Percentiles rank a stretch among this genome's conserved stretches.
These are phyloP conservation scores for Suillus bovinus DNA, from an alignment of 768 basidiomycete species.

Conservation along the genomic window DNA sequence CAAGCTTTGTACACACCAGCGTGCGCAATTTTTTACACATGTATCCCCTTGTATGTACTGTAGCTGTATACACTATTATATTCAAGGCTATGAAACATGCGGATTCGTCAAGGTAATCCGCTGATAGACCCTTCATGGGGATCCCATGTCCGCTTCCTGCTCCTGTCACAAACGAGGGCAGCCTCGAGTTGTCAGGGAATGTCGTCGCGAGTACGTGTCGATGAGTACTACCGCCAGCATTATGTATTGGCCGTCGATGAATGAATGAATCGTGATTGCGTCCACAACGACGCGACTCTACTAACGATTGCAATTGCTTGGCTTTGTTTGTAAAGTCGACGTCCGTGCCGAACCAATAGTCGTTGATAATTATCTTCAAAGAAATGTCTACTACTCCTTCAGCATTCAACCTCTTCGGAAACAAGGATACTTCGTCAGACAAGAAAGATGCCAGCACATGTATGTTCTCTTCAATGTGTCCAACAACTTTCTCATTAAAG, in stretches of 20 bases:
- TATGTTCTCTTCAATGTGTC: not conserved
- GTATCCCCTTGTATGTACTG: not conserved
- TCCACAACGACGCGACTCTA: too few species aligned
- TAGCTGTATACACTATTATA: not conserved
- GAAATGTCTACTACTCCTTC: conserved; percentile 5
- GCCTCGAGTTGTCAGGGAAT: not conserved
- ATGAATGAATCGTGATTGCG: not conserved
- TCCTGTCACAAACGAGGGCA: not conserved
- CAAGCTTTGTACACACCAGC: conserved; percentile 30
- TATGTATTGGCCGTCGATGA: too few species aligned
- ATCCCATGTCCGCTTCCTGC: not conserved
- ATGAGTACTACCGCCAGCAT: too few species aligned
- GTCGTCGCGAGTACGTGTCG: not conserved
- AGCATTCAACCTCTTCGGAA: conserved; percentile 33
- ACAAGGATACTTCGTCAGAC: conserved; percentile 39
- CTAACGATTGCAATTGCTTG: conserved; percentile 1
- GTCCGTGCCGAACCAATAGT: too few species aligned
- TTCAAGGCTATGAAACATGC: conserved; percentile 1
- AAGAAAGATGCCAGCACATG: conserved; percentile 41
- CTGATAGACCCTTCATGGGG: not conserved
- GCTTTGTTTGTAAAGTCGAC: not conserved
- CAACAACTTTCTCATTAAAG: not conserved
- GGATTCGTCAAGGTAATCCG: not conserved
- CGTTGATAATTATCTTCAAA: too few species aligned
- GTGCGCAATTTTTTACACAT: not conserved